These are phyloP conservation scores for Naegleria gruberi DNA, from an alignment of 208 protist genomes.

Conservation along the genomic window DNA sequence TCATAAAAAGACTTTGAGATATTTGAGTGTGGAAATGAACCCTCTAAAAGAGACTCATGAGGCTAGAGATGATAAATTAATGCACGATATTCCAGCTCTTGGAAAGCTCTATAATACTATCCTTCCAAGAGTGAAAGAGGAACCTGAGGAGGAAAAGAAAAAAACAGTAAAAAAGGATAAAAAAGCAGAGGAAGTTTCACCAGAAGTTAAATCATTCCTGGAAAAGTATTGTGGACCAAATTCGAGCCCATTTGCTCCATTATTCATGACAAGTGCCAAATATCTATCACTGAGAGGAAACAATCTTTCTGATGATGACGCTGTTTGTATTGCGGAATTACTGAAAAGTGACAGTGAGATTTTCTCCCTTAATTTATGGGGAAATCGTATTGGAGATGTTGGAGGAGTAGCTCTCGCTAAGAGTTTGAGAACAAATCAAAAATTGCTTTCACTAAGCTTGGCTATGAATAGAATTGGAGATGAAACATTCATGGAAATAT, in stretches of 20 bases:
- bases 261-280: background rate
- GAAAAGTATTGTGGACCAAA: background rate
- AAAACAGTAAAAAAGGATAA: background rate
- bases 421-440: background rate
- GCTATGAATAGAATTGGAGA: slow-evolving; percentile 14
- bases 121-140: background rate
- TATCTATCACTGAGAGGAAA: background rate
- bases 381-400: background rate
- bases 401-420: background rate
- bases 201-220: background rate
- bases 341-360: background rate
- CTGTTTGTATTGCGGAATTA: background rate
- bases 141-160: background rate
- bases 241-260: background rate
- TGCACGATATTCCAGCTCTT: background rate
- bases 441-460: background rate
- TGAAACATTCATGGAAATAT: background rate
- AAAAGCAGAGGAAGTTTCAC: background rate
- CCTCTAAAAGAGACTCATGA: background rate
- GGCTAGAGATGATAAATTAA: background rate
- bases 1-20: background rate
- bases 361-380: slow-evolving; percentile 2
- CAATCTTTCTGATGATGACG: background rate
- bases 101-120: background rate
- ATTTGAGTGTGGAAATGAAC: slow-evolving; percentile 1